Percentiles rank a stretch among this genome's conserved stretches.
Evolutionary conservation across 2,329 filamentous ascomycete species (phyloP).

Genomic region (Cladosporium cucumerinum): DNA sequence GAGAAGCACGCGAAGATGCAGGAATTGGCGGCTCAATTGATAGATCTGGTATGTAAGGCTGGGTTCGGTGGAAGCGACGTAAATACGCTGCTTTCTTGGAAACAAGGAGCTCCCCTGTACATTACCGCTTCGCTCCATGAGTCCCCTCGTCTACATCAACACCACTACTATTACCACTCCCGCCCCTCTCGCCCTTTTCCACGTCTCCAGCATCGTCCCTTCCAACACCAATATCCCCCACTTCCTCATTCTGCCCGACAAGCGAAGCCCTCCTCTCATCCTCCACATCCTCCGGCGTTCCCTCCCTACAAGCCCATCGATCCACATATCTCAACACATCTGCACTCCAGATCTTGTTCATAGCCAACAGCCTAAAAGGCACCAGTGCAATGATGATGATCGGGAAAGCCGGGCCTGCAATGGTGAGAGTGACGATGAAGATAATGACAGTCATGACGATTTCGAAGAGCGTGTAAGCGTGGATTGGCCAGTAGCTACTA

Average conservation of each 20-base stretch:
- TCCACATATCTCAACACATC: constrained; percentile 56
- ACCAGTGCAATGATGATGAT: constrained; percentile 63
- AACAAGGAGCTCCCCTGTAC: no score
- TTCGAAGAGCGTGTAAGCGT: constrained; percentile 58
- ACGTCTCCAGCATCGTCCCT: neutral
- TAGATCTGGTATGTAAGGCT: no score
- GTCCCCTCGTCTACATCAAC: neutral
- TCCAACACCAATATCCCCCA: neutral
- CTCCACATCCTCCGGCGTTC: constrained; percentile 31
- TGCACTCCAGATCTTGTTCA: constrained; percentile 58
- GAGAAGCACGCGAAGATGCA: no score
- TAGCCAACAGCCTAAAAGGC: constrained; percentile 57
- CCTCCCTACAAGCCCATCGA: constrained; percentile 41
- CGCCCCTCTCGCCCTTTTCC: constrained; percentile 3
- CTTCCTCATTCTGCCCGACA: neutral
- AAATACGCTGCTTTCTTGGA: no score
- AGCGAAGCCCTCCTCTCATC: constrained; percentile 9
- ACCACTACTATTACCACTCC: constrained; percentile 10
- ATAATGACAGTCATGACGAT: constrained; percentile 57
- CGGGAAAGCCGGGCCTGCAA: constrained; percentile 62
- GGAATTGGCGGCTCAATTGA: no score
- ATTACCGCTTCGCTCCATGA: neutral
- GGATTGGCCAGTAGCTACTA: constrained; percentile 51
- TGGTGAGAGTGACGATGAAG: constrained; percentile 62
- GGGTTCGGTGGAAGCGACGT: no score